Evolutionary conservation across 1,284 basidiomycete species (phyloP).

Genomic region (Ceratobasidium sp.): DNA sequence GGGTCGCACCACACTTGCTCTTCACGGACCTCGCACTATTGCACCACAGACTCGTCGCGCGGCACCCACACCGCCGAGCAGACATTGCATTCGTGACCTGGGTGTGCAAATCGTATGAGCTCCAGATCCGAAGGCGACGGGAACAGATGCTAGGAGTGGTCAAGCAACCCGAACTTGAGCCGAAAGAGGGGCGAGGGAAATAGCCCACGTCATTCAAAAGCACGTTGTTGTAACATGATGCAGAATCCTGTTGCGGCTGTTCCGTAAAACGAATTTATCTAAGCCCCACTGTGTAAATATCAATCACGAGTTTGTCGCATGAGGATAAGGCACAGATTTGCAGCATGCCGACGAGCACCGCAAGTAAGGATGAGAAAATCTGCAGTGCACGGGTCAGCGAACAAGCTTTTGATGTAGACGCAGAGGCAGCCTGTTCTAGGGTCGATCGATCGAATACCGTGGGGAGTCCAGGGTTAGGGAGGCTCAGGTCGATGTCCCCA

Average conservation of each 20-base stretch:
- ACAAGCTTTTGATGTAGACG: constrained; percentile 35
- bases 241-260: background rate
- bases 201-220: background rate
- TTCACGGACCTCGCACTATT: constrained; percentile 44
- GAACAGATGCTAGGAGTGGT: constrained; percentile 19
- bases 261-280: constrained; percentile 10
- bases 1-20: constrained; percentile 43
- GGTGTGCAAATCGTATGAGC: constrained; percentile 43
- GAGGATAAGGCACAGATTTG: constrained; percentile 17
- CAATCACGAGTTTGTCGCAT: constrained; percentile 23
- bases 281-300: constrained; percentile 11
- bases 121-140: constrained; percentile 38
- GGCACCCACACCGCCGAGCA: constrained; percentile 28
- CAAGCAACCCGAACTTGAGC: constrained; percentile 12
- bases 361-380: constrained; percentile 12
- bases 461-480: constrained; percentile 19
- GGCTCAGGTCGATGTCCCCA: constrained; percentile 29
- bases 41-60: constrained; percentile 44
- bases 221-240: constrained; percentile 21
- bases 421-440: background rate
- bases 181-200: constrained; percentile 15
- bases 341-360: constrained; percentile 16
- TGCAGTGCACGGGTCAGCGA: background rate
- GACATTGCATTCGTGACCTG: constrained; percentile 43
- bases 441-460: constrained; percentile 38